Percentiles rank a stretch among this genome's conserved stretches.
Evolutionary conservation across 352 stramenopile genomes (phyloP).

Genomic region (Globisporangium cederbergense): DNA sequence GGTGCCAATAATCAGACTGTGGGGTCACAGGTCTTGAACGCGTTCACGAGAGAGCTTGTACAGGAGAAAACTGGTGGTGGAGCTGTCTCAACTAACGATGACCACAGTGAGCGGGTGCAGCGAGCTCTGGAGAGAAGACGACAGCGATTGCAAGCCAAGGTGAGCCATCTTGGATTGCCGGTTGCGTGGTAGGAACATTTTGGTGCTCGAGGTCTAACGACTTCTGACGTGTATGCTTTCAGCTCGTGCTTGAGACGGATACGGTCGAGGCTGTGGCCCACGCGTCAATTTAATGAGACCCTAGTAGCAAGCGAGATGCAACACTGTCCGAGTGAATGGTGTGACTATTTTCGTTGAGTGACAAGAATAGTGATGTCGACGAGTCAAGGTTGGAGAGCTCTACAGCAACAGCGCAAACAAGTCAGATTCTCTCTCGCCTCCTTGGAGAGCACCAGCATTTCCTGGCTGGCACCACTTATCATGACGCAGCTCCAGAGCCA

Average conservation of each 20-base stretch:
- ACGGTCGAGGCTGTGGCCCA: conserved; percentile 2
- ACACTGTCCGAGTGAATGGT: no score
- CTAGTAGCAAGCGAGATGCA: neutral
- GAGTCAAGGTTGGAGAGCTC: neutral
- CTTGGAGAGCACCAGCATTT: neutral
- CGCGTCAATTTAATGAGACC: conserved; percentile 6
- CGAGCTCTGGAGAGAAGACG: conserved; percentile 42
- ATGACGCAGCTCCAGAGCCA: conserved; percentile 12
- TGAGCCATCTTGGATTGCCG: conserved; percentile 11
- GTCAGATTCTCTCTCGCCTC: neutral
- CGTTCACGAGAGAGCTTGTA: neutral
- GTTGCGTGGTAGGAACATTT: neutral
- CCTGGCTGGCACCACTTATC: neutral
- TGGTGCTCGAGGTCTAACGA: neutral
- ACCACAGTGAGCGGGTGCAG: conserved; percentile 36
- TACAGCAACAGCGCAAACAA: neutral
- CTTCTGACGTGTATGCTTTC: neutral
- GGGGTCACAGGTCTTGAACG: neutral
- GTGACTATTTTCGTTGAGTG: no score
- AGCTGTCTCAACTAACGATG: conserved; percentile 7
- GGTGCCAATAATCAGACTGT: neutral
- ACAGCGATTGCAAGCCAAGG: conserved; percentile 41
- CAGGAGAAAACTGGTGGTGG: conserved; percentile 7
- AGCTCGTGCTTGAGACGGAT: conserved; percentile 18
- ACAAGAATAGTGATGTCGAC: neutral